Evolutionary conservation across 768 basidiomycete species (phyloP).

Genomic region (Russula sp.): DNA sequence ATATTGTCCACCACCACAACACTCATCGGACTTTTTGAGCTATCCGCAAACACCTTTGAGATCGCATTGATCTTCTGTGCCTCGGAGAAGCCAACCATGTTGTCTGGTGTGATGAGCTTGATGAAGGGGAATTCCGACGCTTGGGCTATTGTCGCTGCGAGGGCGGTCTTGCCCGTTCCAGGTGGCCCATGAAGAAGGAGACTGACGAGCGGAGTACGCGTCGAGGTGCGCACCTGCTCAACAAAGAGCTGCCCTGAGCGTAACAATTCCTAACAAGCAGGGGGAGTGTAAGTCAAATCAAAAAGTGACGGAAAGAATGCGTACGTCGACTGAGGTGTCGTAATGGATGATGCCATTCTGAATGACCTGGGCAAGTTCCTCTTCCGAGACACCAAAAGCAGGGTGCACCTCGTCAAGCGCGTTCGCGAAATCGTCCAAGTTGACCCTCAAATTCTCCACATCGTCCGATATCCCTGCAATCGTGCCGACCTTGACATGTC

Average conservation of each 20-base stretch:
- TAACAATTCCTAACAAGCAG: constrained; percentile 63
- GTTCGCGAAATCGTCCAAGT: constrained; percentile 78
- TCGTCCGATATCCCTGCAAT: constrained; percentile 97
- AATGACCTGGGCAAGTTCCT: constrained; percentile 88
- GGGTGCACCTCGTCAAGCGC: constrained; percentile 94
- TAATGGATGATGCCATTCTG: constrained; percentile 97
- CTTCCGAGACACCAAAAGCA: constrained; percentile 96
- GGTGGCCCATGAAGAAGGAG: constrained; percentile 86
- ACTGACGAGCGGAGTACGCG: constrained; percentile 88
- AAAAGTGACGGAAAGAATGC: constrained; percentile 39
- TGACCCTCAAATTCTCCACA: constrained; percentile 89
- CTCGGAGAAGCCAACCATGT: constrained; percentile 96
- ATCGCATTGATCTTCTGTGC: constrained; percentile 87
- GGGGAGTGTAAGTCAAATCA: constrained; percentile 9
- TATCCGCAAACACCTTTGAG: constrained; percentile 90
- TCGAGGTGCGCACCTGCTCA: constrained; percentile 88
- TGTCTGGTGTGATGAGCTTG: constrained; percentile 93
- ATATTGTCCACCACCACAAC: constrained; percentile 95
- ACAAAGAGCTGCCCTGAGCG: constrained; percentile 85
- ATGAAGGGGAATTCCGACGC: constrained; percentile 96
- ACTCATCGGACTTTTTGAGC: constrained; percentile 95
- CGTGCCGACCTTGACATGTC: constrained; percentile 97
- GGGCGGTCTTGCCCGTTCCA: constrained; percentile 90
- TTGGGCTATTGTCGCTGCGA: constrained; percentile 92
- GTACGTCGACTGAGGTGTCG: constrained; percentile 68